Base-by-base conservation (phyloP, 768 basidiomycete genomes). In the Boletus subparvulus region DNA sequence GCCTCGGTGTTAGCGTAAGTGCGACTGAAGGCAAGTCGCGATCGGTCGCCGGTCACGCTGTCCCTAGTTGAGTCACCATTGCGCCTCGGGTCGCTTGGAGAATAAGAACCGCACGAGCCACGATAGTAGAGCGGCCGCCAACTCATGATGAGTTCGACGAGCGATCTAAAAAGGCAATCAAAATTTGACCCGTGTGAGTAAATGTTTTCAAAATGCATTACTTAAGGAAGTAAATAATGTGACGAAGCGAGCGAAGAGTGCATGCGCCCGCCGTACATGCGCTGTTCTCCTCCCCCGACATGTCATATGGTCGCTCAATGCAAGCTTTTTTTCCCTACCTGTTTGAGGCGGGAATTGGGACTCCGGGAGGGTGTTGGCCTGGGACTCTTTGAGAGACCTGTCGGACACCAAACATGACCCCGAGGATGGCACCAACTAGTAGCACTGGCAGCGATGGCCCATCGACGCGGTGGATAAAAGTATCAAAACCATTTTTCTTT, bases 371-470 rank as follows among this genome's bases (percentile, higher is more conserved):
- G 6, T 16, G 13, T 39, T 19, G 30, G 47, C 32, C 28, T 21
- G 46, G 21, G n/a, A 48, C 14, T 36, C 13, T 26, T n/a, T 35
- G 32, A 43, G 26, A 19, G 14, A 21, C 46, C 7, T 26, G 24
- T 55, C 35, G 46, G 49, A 47, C 45, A 53, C 43, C 44, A 53
- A 35, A 46, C 4, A 33, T 52, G 54, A 48, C 26, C 12, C 46
- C 48, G 50, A 44, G 26, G 35, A 50, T 46, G 49, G 47, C 26
- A 41, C 33, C 47, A 47, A 39, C 21, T 32, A 28, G 39, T 32
- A 28, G 39, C 44, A 51, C 47, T 33, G 44, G 33, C 24, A 42
- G 10, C 35, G 47, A 49, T 43, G 47, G 47, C 6, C 6, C 21
- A 36, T 55, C 60, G 61, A 36, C 28, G 24, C 19, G 30, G 40